Evolutionary conservation across 2,329 filamentous ascomycete species (phyloP), one percentile per base, ranked within the genome.

Genomic region (Monosporascus sp.): DNA sequence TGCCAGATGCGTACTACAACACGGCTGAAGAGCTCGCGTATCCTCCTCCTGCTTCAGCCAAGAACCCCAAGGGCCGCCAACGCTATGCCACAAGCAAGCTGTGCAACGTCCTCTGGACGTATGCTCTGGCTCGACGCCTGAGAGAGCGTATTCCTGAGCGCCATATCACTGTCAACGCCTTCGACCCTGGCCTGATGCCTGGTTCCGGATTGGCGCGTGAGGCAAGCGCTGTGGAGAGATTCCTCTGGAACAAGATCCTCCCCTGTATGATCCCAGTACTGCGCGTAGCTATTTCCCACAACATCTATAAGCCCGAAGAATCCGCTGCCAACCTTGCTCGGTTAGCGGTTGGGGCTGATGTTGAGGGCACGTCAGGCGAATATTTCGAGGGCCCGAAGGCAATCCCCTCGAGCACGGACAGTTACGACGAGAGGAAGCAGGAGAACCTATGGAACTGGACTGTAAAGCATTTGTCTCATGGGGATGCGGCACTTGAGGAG

Each of bases 371-470:
- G 2, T 72, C 62, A 50, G 76, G 71, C 0, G 64, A 63, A 45
- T 80, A 79, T 59, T 79, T 70, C 62, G 73, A 79, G 59, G 73
- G 68, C 0, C 56, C 50, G 41, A 70, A 67, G 57, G 59, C 68
- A 55, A 74, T 74, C n/a, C 60, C 63, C 54, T 73, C 69, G 9
- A 77, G 76, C 56, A 61, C 62, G 22, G 71, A 68, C 41, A 80
- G 75, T 55, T 73, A 75, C 54, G 67, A 73, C 48, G 64, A 69
- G 61, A 57, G 50, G 27, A 76, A 77, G 60, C 77, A 79, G 61
- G 72, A 80, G 17, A 74, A 78, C 56, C 55, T 79, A 35, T 79
- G 74, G 74, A 50, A 63, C 20, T 80, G 76, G 77, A 80, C 75
- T 7, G 61, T 77, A 36, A 49, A 53, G 46, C 48, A 44, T 38